These are phyloP conservation scores for Craterostigma plantagineum DNA, from an alignment of 257 asterid species.

Conservation along the genomic window DNA sequence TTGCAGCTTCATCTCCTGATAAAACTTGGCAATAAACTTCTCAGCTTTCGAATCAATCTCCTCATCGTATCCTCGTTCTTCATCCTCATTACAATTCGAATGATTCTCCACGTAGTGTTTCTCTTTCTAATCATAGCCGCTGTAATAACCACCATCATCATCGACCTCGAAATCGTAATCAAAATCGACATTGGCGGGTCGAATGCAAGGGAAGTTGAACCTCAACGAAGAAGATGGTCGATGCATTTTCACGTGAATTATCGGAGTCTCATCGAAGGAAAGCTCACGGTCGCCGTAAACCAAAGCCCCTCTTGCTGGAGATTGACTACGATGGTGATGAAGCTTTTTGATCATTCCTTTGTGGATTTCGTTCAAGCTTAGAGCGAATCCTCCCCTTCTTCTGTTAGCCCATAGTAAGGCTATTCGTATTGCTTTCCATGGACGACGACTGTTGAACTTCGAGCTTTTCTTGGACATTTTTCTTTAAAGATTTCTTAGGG, in stretches of 20 bases:
- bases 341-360: too few relatives aligned
- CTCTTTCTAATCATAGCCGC: background rate
- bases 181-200: slow-evolving; percentile 35
- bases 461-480: too few relatives aligned
- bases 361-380: too few relatives aligned
- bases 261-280: slow-evolving; percentile 52
- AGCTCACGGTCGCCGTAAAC: slow-evolving; percentile 57
- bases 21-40: slow-evolving; percentile 54
- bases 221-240: slow-evolving; percentile 41
- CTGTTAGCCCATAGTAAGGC: too few relatives aligned
- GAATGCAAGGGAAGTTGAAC: slow-evolving; percentile 60
- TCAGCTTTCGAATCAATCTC: slow-evolving; percentile 68
- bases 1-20: slow-evolving; percentile 56
- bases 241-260: slow-evolving; percentile 40
- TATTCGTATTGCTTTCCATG: too few relatives aligned
- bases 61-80: slow-evolving; percentile 14
- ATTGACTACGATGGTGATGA: too few relatives aligned
- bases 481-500: too few relatives aligned
- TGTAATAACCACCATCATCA: slow-evolving; percentile 3
- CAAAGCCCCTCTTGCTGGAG: slow-evolving; percentile 13
- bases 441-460: too few relatives aligned
- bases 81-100: too few relatives aligned
- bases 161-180: slow-evolving; percentile 44
- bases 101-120: background rate
- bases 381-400: too few relatives aligned